Percentiles rank a stretch among this genome's conserved stretches.
Conservation (phyloP, 805 yeast species). For the Maudiozyma bulderi region DNA sequence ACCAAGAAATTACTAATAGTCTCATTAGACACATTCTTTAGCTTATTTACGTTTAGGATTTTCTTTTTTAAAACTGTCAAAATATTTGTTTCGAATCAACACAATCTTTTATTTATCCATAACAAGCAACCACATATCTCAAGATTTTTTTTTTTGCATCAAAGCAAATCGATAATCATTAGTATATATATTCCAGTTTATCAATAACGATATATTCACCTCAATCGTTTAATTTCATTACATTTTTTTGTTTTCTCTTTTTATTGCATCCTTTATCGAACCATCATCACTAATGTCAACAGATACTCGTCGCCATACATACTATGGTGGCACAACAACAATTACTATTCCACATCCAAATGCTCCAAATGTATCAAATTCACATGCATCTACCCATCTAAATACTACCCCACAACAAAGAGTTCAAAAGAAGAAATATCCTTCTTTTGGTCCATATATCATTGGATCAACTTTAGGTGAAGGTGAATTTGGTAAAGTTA, state of each 20-base stretch:
- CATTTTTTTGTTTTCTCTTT: neutral
- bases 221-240: too few species aligned
- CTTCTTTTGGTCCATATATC: constrained; percentile 80
- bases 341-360: constrained; percentile 2
- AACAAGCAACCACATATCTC: too few species aligned
- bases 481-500: constrained; percentile 98
- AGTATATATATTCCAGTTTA: too few species aligned
- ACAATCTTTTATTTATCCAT: too few species aligned
- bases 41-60: too few species aligned
- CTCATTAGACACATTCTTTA: too few species aligned
- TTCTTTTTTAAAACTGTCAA: too few species aligned
- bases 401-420: neutral
- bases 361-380: neutral
- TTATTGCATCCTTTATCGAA: neutral
- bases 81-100: too few species aligned
- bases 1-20: too few species aligned
- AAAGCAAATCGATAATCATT: too few species aligned
- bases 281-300: neutral
- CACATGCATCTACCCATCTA: neutral
- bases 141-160: too few species aligned
- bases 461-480: constrained; percentile 93
- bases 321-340: constrained; percentile 21
- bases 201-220: too few species aligned
- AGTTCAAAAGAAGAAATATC: constrained; percentile 33
- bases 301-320: constrained; percentile 21